A percentile compares a stretch with the other conserved stretches of the same genome.
These are phyloP conservation scores for Triangularia setosa DNA, from an alignment of 2,329 filamentous ascomycete genomes.

Conservation along the genomic window DNA sequence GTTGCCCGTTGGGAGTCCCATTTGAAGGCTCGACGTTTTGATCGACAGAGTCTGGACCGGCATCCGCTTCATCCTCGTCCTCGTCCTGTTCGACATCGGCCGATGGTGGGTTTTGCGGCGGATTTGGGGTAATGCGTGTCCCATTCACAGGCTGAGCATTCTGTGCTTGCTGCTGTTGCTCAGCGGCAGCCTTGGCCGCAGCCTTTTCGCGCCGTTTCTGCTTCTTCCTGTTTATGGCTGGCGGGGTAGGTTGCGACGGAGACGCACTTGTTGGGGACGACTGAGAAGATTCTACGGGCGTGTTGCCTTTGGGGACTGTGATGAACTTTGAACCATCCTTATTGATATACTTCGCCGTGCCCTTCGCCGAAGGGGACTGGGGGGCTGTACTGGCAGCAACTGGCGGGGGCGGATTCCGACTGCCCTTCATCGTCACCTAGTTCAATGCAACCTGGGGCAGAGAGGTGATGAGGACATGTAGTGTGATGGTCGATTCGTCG, in stretches of 20 bases:
- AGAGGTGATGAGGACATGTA: neutral
- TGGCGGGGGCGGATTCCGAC: slow-evolving; percentile 29
- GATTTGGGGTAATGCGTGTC: slow-evolving; percentile 35
- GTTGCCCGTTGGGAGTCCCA: slow-evolving; percentile 26
- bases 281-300: slow-evolving; percentile 49
- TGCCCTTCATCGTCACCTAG: slow-evolving; percentile 32
- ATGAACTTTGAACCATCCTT: slow-evolving; percentile 69
- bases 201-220: slow-evolving; percentile 89
- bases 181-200: slow-evolving; percentile 62
- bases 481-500: neutral
- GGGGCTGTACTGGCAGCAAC: slow-evolving; percentile 32
- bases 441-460: slow-evolving; percentile 9
- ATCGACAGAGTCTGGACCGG: slow-evolving; percentile 37
- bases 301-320: slow-evolving; percentile 55
- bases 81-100: slow-evolving; percentile 53
- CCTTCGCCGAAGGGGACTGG: slow-evolving; percentile 48
- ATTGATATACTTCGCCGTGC: slow-evolving; percentile 60
- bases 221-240: slow-evolving; percentile 82
- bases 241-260: slow-evolving; percentile 20
- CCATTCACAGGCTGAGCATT: slow-evolving; percentile 38
- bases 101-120: slow-evolving; percentile 32
- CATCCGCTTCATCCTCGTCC: slow-evolving; percentile 46
- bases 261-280: slow-evolving; percentile 47
- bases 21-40: slow-evolving; percentile 32
- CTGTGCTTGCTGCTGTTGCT: slow-evolving; percentile 31